These are phyloP conservation scores for Eleusine indica DNA, from an alignment of 176 grass and related monocot genomes.

Conservation along the genomic window DNA sequence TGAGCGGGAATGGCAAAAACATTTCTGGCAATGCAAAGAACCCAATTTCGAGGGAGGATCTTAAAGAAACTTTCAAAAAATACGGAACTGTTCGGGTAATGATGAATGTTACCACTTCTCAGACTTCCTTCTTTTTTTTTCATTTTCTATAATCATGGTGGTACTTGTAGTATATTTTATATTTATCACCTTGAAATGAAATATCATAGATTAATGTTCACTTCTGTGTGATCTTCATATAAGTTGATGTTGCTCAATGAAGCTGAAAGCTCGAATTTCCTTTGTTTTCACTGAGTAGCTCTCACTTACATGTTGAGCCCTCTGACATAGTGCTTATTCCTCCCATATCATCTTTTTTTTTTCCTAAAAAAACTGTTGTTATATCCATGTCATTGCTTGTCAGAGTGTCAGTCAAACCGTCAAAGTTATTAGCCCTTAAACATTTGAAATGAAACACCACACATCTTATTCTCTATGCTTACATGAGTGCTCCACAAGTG, in stretches of 20 bases:
- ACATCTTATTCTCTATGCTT: background rate
- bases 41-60: constrained; percentile 70
- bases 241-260: background rate
- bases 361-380: background rate
- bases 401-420: background rate
- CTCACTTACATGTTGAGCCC: background rate
- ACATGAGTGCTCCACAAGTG: background rate
- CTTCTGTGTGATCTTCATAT: background rate
- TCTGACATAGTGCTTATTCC: background rate
- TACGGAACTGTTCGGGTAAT: constrained; percentile 80
- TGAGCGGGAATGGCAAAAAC: constrained; percentile 22
- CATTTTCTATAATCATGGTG: background rate
- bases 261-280: background rate
- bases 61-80: constrained; percentile 58
- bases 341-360: background rate
- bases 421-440: background rate
- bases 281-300: background rate
- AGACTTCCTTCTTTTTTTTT: constrained; percentile 20
- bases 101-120: constrained; percentile 10
- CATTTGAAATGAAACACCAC: background rate
- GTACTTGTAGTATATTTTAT: background rate
- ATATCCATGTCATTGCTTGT: background rate
- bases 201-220: background rate
- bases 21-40: constrained; percentile 43
- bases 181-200: background rate